These are phyloP conservation scores for Pilaira anomala DNA, from an alignment of 192 early-diverging fungal species.

Conservation along the genomic window DNA sequence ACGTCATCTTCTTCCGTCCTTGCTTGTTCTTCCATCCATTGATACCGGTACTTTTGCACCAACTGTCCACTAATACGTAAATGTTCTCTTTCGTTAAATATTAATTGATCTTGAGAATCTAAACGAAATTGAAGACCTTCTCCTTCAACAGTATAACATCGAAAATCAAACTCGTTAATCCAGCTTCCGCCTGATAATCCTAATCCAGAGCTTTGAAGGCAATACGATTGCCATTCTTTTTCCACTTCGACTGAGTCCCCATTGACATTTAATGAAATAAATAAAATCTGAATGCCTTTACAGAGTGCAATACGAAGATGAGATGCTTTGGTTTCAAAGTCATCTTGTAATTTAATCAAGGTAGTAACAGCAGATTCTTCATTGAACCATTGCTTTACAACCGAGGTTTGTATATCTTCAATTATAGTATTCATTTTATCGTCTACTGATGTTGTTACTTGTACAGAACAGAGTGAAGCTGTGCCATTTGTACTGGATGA, in stretches of 20 bases:
- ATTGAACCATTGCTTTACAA: slow-evolving; percentile 7
- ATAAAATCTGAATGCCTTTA: background rate
- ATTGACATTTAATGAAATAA: background rate
- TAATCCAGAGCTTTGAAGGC: background rate
- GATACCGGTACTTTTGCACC: slow-evolving; percentile 5
- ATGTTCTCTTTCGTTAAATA: background rate
- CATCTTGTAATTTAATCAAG: slow-evolving; percentile 3
- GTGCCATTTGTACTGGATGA: slow-evolving; percentile 6
- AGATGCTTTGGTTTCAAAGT: background rate
- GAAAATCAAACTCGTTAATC: background rate
- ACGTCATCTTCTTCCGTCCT: slow-evolving; percentile 11
- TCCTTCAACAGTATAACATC: slow-evolving; percentile 7
- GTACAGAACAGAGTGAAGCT: background rate
- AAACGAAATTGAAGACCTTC: slow-evolving; percentile 3
- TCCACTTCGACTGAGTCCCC: background rate
- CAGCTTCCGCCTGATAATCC: background rate
- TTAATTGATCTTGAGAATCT: background rate
- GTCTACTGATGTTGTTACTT: background rate
- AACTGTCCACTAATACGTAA: background rate
- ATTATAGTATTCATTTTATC: background rate
- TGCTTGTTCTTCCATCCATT: slow-evolving; percentile 16
- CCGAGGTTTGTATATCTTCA: background rate
- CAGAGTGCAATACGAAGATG: background rate
- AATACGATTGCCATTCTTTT: background rate
- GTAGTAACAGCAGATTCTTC: background rate